phyloP scores from a whole-genome alignment of 2,329 filamentous ascomycete species.

The Penicillium sp. region DNA sequence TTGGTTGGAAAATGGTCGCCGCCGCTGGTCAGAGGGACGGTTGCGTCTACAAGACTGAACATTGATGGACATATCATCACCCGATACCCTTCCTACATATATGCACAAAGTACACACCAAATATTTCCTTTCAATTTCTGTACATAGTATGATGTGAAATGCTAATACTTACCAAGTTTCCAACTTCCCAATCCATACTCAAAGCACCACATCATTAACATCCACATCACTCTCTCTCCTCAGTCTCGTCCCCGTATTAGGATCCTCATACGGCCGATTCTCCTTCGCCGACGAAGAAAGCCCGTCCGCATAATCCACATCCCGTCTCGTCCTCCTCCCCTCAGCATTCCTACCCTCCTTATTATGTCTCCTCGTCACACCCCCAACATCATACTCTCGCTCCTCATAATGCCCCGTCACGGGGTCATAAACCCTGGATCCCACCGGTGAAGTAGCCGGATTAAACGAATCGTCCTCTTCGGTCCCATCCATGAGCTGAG shows the following conservation, averaged over 20 bases:
- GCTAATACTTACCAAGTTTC: neutral
- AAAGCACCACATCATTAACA: constrained; percentile 4
- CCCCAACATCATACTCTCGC: constrained; percentile 17
- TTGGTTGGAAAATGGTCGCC: constrained; percentile 24
- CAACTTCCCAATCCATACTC: no score
- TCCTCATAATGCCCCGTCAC: constrained; percentile 19
- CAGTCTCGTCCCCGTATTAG: constrained; percentile 17
- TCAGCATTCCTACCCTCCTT: constrained; percentile 7
- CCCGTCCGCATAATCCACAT: no score
- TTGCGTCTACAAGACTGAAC: constrained; percentile 23
- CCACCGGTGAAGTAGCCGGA: constrained; percentile 10
- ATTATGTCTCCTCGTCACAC: constrained; percentile 10
- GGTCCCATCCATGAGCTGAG: constrained; percentile 10
- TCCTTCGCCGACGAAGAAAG: constrained; percentile 9
- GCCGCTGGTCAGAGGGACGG: constrained; percentile 31
- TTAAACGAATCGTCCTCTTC: constrained; percentile 12
- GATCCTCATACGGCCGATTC: constrained; percentile 19
- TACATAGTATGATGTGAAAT: neutral
- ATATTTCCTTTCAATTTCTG: neutral
- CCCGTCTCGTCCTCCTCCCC: constrained; percentile 6
- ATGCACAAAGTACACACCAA: neutral
- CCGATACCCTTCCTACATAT: neutral
- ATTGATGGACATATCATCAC: neutral
- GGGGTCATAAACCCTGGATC: constrained; percentile 15
- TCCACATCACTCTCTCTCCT: constrained; percentile 18